A percentile compares a stretch with the other conserved stretches of the same genome.
Conservation (phyloP, 768 basidiomycete species). For the Collybiopsis luxurians region DNA sequence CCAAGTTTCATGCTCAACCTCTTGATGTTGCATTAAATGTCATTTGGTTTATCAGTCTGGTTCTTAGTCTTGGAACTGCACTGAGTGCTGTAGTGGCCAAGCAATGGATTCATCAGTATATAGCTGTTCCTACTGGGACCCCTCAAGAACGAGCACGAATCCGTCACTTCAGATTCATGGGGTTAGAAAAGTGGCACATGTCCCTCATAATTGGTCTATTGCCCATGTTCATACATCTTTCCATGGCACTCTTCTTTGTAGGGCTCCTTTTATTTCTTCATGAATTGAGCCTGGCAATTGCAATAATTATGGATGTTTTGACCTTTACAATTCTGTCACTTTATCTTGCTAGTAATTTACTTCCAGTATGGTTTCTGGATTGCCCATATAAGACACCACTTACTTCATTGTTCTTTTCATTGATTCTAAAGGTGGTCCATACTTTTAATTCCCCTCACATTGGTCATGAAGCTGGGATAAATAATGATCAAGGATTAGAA, state of each 20-base stretch:
- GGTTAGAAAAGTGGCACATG: slow-evolving; percentile 18
- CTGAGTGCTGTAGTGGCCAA: slow-evolving; percentile 22
- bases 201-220: slow-evolving; percentile 13
- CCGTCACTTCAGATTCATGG: slow-evolving; percentile 21
- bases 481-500: too few species aligned
- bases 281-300: not conserved
- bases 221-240: slow-evolving; percentile 12
- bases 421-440: not conserved
- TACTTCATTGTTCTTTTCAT: not conserved
- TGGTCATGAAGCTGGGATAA: too few species aligned
- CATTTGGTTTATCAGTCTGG: slow-evolving; percentile 21
- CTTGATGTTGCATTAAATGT: slow-evolving; percentile 12
- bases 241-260: slow-evolving; percentile 11
- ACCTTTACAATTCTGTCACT: not conserved
- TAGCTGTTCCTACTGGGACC: slow-evolving; percentile 14
- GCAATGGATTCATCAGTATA: slow-evolving; percentile 22
- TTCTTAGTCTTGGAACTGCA: slow-evolving; percentile 20
- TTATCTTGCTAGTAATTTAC: not conserved
- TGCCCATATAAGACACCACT: not conserved
- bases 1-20: not conserved
- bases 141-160: slow-evolving; percentile 15
- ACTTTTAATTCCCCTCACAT: too few species aligned
- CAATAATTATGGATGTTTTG: not conserved
- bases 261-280: slow-evolving; percentile 10
- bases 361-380: not conserved